Evolutionary conservation across 2,329 filamentous ascomycete genomes (phyloP), one percentile per base, ranked within the genome.

Genomic region (Cryphonectria naterciae): DNA sequence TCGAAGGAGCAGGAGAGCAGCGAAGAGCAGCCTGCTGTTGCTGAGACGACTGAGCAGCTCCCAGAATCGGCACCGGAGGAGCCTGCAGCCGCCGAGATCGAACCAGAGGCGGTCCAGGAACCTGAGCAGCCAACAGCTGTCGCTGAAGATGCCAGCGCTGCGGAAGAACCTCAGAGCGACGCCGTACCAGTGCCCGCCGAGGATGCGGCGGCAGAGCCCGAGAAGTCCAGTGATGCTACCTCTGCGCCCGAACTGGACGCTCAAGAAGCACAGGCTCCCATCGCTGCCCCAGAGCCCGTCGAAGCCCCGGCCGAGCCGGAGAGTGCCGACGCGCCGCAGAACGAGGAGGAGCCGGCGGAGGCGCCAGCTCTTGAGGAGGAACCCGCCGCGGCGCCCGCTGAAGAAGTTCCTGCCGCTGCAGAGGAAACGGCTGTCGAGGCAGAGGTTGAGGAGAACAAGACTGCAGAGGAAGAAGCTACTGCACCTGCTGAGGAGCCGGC

Each of bases 151-250:
- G 13, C 13, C 6, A 17, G 22, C n/a, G 61, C 25, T 6, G 25
- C 49, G 25, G 67, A 67, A 4, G 54, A 60, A 15, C 62, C 11
- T 17, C 62, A 60, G 32, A 41, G 46, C 28, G 67, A 68, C 32
- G 15, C 56, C 25, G 52, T 25, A n/a, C 22, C 70, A 37, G 67
- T 35, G 5, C 13, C 66, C 5, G 37, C 32, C 17, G 72, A 72
- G 43, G 68, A 67, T 3, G 52, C 43, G n/a, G 19, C 73, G 49
- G 10, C 49, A 2, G 68, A 63, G 11, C 32, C 39, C 5, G 32
- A 65, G 19, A 49, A 65, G 56, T 5, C 54, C 11, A 61, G 17
- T n/a, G 67, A 69, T 25, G 62, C 62, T 19, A 1, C 8, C 4
- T 11, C 63, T 46, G 63, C n/a, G 1, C n/a, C 39, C 10, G 63